Percentiles rank a stretch among this genome's conserved stretches.
Conservation (phyloP, 1,284 basidiomycete genomes). For the Vanrija pseudolonga region DNA sequence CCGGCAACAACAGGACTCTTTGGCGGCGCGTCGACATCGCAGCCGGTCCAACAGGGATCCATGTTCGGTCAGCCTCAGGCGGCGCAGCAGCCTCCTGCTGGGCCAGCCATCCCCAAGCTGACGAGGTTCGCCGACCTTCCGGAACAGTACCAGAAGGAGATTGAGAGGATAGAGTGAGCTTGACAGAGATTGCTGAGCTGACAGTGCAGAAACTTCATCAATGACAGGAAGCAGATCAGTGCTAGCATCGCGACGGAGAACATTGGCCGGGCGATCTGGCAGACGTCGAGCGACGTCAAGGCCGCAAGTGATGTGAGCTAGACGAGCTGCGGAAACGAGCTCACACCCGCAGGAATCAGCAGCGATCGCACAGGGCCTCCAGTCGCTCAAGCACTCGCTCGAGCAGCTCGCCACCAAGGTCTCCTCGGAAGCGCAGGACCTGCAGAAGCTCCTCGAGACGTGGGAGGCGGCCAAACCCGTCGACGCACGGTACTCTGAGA, state of each 20-base stretch:
- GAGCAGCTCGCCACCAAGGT: conserved; percentile 29
- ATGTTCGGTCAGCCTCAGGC: conserved; percentile 1
- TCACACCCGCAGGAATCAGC: conserved; percentile 28
- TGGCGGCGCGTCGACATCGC: too few relatives aligned
- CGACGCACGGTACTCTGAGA: conserved; percentile 30
- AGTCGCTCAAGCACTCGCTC: conserved; percentile 24
- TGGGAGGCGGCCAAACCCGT: conserved; percentile 37
- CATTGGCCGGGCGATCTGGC: conserved; percentile 40
- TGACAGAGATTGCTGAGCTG: neutral
- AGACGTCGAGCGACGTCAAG: conserved; percentile 37
- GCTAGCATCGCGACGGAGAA: conserved; percentile 28
- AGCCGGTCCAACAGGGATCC: neutral
- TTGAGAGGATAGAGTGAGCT: conserved; percentile 42
- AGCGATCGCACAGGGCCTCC: conserved; percentile 33
- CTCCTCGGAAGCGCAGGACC: conserved; percentile 31
- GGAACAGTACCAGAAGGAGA: conserved; percentile 32
- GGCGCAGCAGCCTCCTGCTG: neutral
- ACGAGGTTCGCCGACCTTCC: conserved; percentile 44
- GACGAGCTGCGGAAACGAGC: neutral
- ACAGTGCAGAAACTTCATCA: conserved; percentile 27
- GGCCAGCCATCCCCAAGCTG: conserved; percentile 27
- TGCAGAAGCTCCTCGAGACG: conserved; percentile 37
- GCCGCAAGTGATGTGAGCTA: conserved; percentile 33
- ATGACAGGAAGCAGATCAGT: conserved; percentile 34
- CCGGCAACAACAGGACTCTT: conserved; percentile 2